phyloP scores from a whole-genome alignment of 768 basidiomycete species.

The Lactarius deliciosus region DNA sequence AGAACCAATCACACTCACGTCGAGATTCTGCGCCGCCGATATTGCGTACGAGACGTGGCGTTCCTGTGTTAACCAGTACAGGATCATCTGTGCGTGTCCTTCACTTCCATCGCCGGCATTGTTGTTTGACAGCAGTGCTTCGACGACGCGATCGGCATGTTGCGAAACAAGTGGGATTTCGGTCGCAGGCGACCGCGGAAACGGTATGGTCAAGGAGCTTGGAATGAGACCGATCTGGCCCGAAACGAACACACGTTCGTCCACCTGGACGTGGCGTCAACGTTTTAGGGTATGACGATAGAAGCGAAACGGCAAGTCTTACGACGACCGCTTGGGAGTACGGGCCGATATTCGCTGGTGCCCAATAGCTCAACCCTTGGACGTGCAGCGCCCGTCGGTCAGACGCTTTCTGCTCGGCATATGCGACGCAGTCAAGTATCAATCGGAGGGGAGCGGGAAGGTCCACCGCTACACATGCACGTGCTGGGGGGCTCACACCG shows the following conservation, averaged over 20 bases:
- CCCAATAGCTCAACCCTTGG: slow-evolving; percentile 97
- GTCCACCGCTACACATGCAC: slow-evolving; percentile 88
- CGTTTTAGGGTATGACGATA: background rate
- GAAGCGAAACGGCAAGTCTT: slow-evolving; percentile 32
- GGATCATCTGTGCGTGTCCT: slow-evolving; percentile 59
- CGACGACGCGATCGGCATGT: slow-evolving; percentile 69
- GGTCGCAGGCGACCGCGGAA: slow-evolving; percentile 50
- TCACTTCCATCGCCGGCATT: slow-evolving; percentile 55
- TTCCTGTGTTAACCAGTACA: slow-evolving; percentile 67
- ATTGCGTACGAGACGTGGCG: slow-evolving; percentile 44
- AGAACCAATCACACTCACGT: slow-evolving; percentile 8
- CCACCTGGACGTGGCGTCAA: slow-evolving; percentile 48
- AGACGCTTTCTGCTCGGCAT: slow-evolving; percentile 38
- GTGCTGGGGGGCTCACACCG: slow-evolving; percentile 86
- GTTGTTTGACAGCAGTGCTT: slow-evolving; percentile 56
- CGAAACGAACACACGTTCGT: slow-evolving; percentile 79
- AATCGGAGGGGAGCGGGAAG: slow-evolving; percentile 59
- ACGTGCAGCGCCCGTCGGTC: slow-evolving; percentile 85
- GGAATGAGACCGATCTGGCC: slow-evolving; percentile 95
- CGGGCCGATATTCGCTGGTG: slow-evolving; percentile 97
- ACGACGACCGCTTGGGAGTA: slow-evolving; percentile 94
- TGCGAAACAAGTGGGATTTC: slow-evolving; percentile 80
- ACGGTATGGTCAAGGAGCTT: slow-evolving; percentile 63
- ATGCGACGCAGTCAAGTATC: slow-evolving; percentile 82
- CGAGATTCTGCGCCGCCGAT: slow-evolving; percentile 37